Evolutionary conservation across 2,329 filamentous ascomycete genomes (phyloP).

Genomic region (Fusarium abutilonis): DNA sequence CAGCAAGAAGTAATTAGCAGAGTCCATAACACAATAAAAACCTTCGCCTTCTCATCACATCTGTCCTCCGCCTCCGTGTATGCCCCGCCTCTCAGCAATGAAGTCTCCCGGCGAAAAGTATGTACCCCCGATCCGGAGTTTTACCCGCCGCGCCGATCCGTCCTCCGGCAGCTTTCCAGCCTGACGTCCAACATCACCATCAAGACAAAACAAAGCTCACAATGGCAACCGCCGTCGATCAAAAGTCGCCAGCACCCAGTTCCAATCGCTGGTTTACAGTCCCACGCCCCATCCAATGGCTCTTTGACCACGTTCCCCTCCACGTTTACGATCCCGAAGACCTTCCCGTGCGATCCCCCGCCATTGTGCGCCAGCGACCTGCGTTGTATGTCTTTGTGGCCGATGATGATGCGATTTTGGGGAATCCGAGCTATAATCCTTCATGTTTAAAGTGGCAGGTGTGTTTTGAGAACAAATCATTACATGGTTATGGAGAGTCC

Average conservation of each 20-base stretch:
- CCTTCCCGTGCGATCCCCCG: conserved; percentile 69
- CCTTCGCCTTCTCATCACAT: not conserved
- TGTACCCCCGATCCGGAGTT: conserved; percentile 37
- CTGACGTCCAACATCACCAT: conserved; percentile 14
- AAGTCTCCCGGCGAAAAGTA: conserved; percentile 8
- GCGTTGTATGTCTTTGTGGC: conserved; percentile 82
- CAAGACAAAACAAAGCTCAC: not conserved
- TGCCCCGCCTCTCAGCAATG: conserved; percentile 3
- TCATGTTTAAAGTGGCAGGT: conserved; percentile 98
- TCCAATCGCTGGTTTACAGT: conserved; percentile 62
- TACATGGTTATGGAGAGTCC: not conserved
- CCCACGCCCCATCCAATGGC: conserved; percentile 78
- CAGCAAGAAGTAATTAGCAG: no score
- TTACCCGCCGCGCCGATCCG: conserved; percentile 36
- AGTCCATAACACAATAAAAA: not conserved
- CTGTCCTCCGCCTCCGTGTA: conserved; percentile 3
- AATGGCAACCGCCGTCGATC: conserved; percentile 33
- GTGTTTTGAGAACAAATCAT: conserved; percentile 40
- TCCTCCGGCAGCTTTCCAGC: conserved; percentile 8
- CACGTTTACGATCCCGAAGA: conserved; percentile 77
- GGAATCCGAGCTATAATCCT: conserved; percentile 85
- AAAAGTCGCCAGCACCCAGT: conserved; percentile 17
- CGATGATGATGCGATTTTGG: conserved; percentile 66
- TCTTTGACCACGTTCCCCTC: conserved; percentile 89
- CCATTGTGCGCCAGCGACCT: conserved; percentile 55